phyloP scores from a whole-genome alignment of 805 yeast species.

The Helenozyma baotianmanensis region DNA sequence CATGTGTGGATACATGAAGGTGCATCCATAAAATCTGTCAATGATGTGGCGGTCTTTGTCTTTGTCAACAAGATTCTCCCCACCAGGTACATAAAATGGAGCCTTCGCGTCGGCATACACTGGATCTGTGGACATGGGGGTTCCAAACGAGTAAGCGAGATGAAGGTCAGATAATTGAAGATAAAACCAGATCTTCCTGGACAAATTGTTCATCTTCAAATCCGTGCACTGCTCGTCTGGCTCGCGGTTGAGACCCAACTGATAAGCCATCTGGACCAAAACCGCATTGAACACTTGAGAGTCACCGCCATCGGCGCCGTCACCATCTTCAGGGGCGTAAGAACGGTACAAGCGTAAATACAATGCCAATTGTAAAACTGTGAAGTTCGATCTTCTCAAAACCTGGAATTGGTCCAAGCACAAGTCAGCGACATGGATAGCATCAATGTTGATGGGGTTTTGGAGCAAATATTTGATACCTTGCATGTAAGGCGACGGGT shows the following conservation, averaged over 20 bases:
- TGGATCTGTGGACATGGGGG: slow-evolving; percentile 8
- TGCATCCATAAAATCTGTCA: slow-evolving; percentile 8
- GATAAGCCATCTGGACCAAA: slow-evolving; percentile 57
- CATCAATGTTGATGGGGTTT: slow-evolving; percentile 44
- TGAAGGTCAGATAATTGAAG: slow-evolving; percentile 12
- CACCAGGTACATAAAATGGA: slow-evolving; percentile 13
- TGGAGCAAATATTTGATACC: slow-evolving; percentile 35
- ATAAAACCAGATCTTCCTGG: slow-evolving; percentile 23
- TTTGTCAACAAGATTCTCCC: slow-evolving; percentile 12
- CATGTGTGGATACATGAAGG: slow-evolving; percentile 2
- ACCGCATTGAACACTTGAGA: slow-evolving; percentile 23
- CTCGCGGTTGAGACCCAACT: slow-evolving; percentile 66
- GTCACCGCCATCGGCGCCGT: slow-evolving; percentile 38
- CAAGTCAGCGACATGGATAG: slow-evolving; percentile 46
- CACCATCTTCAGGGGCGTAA: slow-evolving; percentile 40
- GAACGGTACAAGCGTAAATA: slow-evolving; percentile 26
- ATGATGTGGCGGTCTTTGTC: slow-evolving; percentile 8
- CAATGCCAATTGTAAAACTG: slow-evolving; percentile 28
- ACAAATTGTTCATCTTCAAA: slow-evolving; percentile 16
- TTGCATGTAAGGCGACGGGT: slow-evolving; percentile 21
- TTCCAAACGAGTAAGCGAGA: slow-evolving; percentile 12
- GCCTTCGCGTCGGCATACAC: slow-evolving; percentile 11
- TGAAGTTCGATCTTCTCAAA: slow-evolving; percentile 30
- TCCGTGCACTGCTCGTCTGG: slow-evolving; percentile 36
- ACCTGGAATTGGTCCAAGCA: slow-evolving; percentile 55